Base-by-base conservation (phyloP, 192 early-diverging fungal genomes). In the Rhizoclosmatium globosum region DNA sequence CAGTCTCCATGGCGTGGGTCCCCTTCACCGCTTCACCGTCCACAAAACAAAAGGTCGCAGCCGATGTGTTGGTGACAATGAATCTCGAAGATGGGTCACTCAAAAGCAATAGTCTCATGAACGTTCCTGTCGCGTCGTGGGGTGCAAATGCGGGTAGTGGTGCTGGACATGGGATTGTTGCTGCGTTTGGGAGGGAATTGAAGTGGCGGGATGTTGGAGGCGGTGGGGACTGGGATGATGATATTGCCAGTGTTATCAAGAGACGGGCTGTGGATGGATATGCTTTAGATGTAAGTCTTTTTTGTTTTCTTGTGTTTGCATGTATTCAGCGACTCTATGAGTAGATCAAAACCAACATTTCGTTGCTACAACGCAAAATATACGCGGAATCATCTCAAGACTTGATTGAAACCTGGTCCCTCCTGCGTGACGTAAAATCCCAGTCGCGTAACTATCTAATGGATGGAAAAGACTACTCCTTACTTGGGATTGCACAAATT, bases 201-300 rank as follows among this genome's bases (percentile, higher is more conserved):
- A 41, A 7, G 6, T 7, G 15, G 21, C 0, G 41, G 13, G 47
- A 38, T 23, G 50, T 23, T n/a, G 9, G n/a, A 11, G 70, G 47
- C 21, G 56, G 42, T 38, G 31, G 3, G n/a, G 48, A 3, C 2
- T 57, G 19, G n/a, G 70, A 69, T n/a, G 75, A 79, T 21, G 97
- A 99, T 81, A 91, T 98, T 57, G 92, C 94, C 2, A 89, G 92
- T 4, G 82, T 88, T 6, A 99, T 99, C 93, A 86, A 92, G 42
- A 86, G 89, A 68, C 89, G 94, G 60, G 95, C 92, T 1, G 71
- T 83, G 64, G 82, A 82, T 6, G 94, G 95, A 6, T 99, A 99
- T 83, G 91, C 88, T 7, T 88, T 94, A 85, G 87, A 93, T 73
- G 94, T 92, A 68, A 79, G 81, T 82, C 3, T 31, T 77, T 39